Evolutionary conservation across 495 filamentous ascomycete genomes (phyloP).

Genomic region (Talaromyces adpressus): DNA sequence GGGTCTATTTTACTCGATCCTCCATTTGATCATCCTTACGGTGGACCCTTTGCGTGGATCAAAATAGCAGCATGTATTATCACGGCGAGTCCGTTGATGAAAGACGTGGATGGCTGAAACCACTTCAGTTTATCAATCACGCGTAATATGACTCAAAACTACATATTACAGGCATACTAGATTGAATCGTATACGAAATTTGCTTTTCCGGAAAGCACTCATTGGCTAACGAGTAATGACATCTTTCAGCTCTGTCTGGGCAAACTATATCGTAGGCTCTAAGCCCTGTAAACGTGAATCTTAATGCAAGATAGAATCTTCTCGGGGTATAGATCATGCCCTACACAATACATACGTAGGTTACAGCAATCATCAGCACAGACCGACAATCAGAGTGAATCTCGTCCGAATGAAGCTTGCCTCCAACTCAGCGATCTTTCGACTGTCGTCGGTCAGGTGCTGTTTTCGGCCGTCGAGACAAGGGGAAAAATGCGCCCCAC

Average conservation of each 20-base stretch:
- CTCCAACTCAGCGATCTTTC: not conserved
- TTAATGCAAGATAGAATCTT: not conserved
- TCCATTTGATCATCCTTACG: no score
- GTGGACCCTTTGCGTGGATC: no score
- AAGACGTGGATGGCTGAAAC: no score
- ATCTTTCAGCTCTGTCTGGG: not conserved
- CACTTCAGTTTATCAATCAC: no score
- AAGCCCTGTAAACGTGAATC: not conserved
- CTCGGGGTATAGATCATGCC: not conserved
- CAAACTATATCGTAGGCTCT: not conserved
- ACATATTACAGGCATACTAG: no score
- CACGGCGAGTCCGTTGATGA: no score
- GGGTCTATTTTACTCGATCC: no score
- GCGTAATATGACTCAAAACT: no score
- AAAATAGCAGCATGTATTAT: no score
- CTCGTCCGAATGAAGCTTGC: not conserved
- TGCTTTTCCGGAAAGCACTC: not conserved
- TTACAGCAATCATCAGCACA: not conserved
- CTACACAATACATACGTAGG: not conserved
- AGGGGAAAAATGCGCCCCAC: not conserved
- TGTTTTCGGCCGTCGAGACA: not conserved
- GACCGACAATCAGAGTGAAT: not conserved
- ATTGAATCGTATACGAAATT: no score
- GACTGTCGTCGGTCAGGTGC: not conserved
- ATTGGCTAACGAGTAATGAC: not conserved